phyloP scores from a whole-genome alignment of 768 basidiomycete species.

The Leccinellum rugosiceps region DNA sequence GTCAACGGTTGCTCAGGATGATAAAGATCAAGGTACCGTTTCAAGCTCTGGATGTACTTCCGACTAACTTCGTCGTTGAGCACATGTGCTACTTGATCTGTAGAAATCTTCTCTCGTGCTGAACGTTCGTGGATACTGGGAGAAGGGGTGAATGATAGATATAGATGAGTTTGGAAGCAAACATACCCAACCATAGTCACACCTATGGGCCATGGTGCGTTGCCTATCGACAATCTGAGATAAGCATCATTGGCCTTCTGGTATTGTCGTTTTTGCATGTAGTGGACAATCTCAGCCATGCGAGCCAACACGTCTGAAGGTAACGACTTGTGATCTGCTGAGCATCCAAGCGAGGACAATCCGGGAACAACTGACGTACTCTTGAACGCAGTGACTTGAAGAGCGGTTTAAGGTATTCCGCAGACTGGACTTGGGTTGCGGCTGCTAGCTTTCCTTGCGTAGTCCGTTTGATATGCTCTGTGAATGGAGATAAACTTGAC shows the following conservation, averaged over 20 bases:
- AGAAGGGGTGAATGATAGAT: neutral
- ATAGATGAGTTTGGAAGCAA: neutral
- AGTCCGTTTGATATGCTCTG: slow-evolving; percentile 83
- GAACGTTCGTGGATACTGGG: slow-evolving; percentile 93
- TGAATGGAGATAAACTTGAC: neutral
- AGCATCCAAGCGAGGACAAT: slow-evolving; percentile 3
- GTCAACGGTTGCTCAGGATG: slow-evolving; percentile 1
- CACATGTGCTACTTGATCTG: slow-evolving; percentile 96
- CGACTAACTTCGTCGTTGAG: slow-evolving; percentile 98
- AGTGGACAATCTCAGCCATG: slow-evolving; percentile 90
- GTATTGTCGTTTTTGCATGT: slow-evolving; percentile 96
- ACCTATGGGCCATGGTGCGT: slow-evolving; percentile 99
- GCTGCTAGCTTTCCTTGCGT: slow-evolving; percentile 93
- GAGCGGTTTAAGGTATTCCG: slow-evolving; percentile 93
- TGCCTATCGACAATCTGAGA: slow-evolving; percentile 94
- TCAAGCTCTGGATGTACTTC: slow-evolving; percentile 97
- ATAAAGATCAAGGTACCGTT: slow-evolving; percentile 56
- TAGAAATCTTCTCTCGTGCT: slow-evolving; percentile 96
- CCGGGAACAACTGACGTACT: slow-evolving; percentile 44
- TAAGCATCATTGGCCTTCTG: slow-evolving; percentile 97
- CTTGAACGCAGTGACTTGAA: slow-evolving; percentile 88
- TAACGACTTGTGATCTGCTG: slow-evolving; percentile 51
- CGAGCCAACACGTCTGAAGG: slow-evolving; percentile 80
- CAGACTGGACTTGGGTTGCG: slow-evolving; percentile 93
- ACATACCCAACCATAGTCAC: slow-evolving; percentile 98